These are phyloP conservation scores for Circinella umbellata DNA, from an alignment of 371 early-diverging fungal species.

Conservation along the genomic window DNA sequence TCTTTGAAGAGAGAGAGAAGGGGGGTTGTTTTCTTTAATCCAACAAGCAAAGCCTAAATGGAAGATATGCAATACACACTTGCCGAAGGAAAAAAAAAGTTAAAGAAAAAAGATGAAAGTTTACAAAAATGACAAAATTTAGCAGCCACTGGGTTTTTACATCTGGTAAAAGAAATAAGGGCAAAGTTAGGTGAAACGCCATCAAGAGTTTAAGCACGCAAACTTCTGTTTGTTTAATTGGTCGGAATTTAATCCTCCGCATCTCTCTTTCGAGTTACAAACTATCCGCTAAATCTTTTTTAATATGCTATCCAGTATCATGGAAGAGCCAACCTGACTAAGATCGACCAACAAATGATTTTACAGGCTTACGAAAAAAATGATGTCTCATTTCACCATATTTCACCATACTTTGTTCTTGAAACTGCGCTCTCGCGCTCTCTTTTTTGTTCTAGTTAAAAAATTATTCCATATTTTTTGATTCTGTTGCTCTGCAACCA, in stretches of 20 bases:
- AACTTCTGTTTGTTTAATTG: conserved; percentile 18
- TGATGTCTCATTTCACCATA: no score
- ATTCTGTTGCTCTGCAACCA: no score
- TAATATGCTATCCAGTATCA: background rate
- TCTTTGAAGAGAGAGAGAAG: background rate
- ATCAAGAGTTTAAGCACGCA: conserved; percentile 20
- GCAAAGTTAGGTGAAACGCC: background rate
- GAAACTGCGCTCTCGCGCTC: no score
- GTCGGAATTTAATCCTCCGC: conserved; percentile 7
- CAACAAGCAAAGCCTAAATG: conserved; percentile 5
- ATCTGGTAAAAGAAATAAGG: conserved; percentile 5
- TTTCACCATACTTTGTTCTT: no score
- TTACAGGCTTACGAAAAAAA: background rate
- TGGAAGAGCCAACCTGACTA: background rate
- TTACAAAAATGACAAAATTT: conserved; percentile 6
- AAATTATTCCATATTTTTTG: no score
- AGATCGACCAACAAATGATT: background rate
- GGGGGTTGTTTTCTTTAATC: conserved; percentile 8
- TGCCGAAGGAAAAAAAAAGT: background rate
- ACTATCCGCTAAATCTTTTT: no score
- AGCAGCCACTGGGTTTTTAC: conserved; percentile 9
- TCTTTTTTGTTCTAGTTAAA: no score
- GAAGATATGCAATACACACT: conserved; percentile 10
- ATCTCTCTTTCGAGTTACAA: background rate
- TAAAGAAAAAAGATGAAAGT: conserved; percentile 3